Evolutionary conservation across 331 rosid genomes (phyloP).

Genomic region (Pyrus hybrid): DNA sequence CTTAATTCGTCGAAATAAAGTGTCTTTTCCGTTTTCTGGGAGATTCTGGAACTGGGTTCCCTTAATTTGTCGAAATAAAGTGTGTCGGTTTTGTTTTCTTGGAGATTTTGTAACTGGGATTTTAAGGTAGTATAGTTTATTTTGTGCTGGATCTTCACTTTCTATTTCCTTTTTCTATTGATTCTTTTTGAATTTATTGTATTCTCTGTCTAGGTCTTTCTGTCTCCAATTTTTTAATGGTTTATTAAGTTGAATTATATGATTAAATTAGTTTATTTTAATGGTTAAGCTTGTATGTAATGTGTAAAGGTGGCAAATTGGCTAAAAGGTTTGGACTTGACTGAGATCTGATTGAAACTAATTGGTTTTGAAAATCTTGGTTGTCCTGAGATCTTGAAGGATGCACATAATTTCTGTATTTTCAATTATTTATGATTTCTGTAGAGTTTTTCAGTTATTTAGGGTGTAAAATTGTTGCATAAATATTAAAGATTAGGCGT

Average conservation of each 20-base stretch:
- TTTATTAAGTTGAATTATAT: neutral
- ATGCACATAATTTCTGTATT: neutral
- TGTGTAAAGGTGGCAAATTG: neutral
- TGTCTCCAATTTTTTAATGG: neutral
- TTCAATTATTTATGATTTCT: neutral
- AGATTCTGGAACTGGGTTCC: constrained; percentile 38
- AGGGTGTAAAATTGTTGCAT: neutral
- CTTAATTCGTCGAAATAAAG: constrained; percentile 49
- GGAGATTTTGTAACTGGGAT: too few species aligned
- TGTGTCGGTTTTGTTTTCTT: too few species aligned
- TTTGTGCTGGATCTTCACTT: constrained; percentile 38
- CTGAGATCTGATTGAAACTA: constrained; percentile 19
- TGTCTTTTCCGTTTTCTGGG: neutral
- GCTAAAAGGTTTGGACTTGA: neutral
- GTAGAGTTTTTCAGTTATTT: neutral
- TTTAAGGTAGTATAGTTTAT: constrained; percentile 29
- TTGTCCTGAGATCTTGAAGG: neutral
- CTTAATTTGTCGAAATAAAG: too few species aligned
- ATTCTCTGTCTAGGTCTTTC: neutral
- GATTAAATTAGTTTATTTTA: neutral
- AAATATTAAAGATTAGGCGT: neutral
- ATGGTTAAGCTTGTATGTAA: neutral
- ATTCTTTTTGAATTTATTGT: neutral
- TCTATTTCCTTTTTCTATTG: neutral
- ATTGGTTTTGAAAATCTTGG: neutral